These are phyloP conservation scores for Tetratostichococcus sp. DNA, from an alignment of 139 green algal species.

Conservation along the genomic window DNA sequence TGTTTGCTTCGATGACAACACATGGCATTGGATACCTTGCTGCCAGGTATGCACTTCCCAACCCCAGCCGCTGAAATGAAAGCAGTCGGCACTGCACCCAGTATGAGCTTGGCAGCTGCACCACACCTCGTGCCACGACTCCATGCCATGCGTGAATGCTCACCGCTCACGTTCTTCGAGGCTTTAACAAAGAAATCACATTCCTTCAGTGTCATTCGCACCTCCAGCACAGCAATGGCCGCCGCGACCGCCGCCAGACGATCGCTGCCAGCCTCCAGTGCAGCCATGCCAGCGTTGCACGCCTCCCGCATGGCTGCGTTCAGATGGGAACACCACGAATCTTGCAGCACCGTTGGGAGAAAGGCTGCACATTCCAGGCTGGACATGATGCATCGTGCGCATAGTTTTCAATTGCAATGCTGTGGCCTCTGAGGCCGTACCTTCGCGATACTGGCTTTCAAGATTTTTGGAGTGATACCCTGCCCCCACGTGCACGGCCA, in stretches of 20 bases:
- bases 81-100: too few relatives aligned
- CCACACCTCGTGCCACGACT: too few relatives aligned
- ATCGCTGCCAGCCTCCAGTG: constrained; percentile 17
- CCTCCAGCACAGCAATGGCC: constrained; percentile 56
- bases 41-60: too few relatives aligned
- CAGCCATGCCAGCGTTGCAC: constrained; percentile 28
- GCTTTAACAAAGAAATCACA: too few relatives aligned
- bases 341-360: too few relatives aligned
- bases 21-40: background rate
- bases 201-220: too few relatives aligned
- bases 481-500: constrained; percentile 73
- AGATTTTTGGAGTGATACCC: constrained; percentile 45
- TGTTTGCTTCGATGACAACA: background rate
- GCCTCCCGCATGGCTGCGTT: constrained; percentile 39
- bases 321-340: too few relatives aligned
- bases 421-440: constrained; percentile 1
- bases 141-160: too few relatives aligned
- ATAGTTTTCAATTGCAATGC: background rate
- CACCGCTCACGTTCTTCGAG: too few relatives aligned
- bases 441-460: constrained; percentile 47
- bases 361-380: background rate
- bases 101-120: too few relatives aligned
- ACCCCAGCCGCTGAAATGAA: too few relatives aligned
- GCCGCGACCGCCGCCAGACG: constrained; percentile 40
- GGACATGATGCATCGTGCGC: background rate